Base-by-base conservation (phyloP, 352 stramenopile genomes). In the Salisapilia sapeloensis region DNA sequence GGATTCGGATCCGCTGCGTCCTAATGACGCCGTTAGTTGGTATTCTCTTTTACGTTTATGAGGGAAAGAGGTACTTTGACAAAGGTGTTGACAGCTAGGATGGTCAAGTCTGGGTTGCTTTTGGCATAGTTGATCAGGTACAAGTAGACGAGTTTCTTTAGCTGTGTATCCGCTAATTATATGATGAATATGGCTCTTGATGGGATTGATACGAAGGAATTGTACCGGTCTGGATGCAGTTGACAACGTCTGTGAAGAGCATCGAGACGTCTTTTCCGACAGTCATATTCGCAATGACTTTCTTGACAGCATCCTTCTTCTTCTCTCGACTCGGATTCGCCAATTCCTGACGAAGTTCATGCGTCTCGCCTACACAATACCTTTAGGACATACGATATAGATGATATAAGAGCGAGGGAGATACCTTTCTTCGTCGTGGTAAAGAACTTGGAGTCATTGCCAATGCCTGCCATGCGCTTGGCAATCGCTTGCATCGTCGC, bases 71-170 rank as follows among this genome's bases (percentile, higher is more conserved):
- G 13, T 24, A 23, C 16, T 9, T 90, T 89, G 21, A 98, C 93
- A 53, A 99, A 99, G 6, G 95, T 98, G 60, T 99, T 99, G 27
- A 99, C 94, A 7, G 95, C 94, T 36, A 99, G 61, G 30, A 99
- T 83, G n/a, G 96, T 97, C 32, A 99, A 57, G 42, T 99, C 95
- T 8, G 94, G 95, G 45, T 99, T 96, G 44, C 79, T 97, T 74
- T 99, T 98, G 56, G 96, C 94, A 61, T 99, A 99, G 70, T 99
- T 99, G 60, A 99, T 99, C 24, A 99, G 59, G 56, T 99, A 99
- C 13, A 99, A 53, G 56, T 99, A 99, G 29, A 99, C 94, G 12
- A 99, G 66, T 50, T 99, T 99, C 60, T 99, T 99, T 25, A 99
- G 57, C 53, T 98, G 93, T 47, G 97, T 96, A 51, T 98, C 96